Evolutionary conservation across 805 yeast species (phyloP).

Genomic region (Clavispora phyllophila): DNA sequence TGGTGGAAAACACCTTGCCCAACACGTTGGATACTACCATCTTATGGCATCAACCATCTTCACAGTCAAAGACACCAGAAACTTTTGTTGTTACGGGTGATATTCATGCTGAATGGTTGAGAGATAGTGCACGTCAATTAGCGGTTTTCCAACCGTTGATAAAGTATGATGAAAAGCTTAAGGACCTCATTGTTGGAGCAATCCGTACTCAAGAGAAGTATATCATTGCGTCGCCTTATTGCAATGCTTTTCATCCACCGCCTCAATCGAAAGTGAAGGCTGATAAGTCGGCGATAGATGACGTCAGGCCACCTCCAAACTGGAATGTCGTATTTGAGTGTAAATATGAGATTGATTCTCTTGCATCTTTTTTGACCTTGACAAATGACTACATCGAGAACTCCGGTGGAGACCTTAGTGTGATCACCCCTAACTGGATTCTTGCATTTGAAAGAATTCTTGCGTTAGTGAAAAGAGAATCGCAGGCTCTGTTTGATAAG

Average conservation of each 20-base stretch:
- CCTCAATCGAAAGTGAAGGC: constrained; percentile 41
- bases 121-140: constrained; percentile 82
- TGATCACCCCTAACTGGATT: constrained; percentile 50
- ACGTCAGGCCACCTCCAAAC: constrained; percentile 64
- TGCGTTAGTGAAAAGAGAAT: constrained; percentile 53
- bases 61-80: constrained; percentile 30
- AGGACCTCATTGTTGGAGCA: constrained; percentile 65
- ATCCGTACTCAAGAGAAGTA: constrained; percentile 72
- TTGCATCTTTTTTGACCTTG: constrained; percentile 75
- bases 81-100: constrained; percentile 88
- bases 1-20: constrained; percentile 80
- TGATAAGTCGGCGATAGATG: constrained; percentile 53
- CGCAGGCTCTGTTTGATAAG: constrained; percentile 53
- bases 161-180: constrained; percentile 44
- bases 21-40: constrained; percentile 86
- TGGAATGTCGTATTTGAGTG: constrained; percentile 79
- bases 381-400: constrained; percentile 63
- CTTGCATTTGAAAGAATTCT: constrained; percentile 50
- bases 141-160: constrained; percentile 67
- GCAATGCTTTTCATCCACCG: constrained; percentile 93
- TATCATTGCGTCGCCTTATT: constrained; percentile 63
- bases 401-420: constrained; percentile 44
- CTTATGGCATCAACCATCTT: constrained; percentile 50
- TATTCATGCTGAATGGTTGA: constrained; percentile 88
- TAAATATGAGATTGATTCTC: constrained; percentile 81